These are phyloP conservation scores for Mortierella sp. DNA, from an alignment of 371 early-diverging fungal genomes.

Conservation along the genomic window DNA sequence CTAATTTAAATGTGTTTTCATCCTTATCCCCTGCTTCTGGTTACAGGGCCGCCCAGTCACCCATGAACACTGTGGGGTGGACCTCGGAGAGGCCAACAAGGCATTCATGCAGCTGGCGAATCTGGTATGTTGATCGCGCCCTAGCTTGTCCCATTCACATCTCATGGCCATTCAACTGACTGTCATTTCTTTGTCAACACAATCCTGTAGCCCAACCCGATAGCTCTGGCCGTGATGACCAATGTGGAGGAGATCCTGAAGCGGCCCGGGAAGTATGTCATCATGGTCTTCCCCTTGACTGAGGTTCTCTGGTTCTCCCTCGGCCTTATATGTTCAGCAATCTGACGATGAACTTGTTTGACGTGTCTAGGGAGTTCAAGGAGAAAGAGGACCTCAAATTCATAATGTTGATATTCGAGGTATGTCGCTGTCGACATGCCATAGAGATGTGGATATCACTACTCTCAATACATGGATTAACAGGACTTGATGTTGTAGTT, in stretches of 20 bases:
- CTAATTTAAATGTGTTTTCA: background rate
- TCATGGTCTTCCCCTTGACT: too few species aligned
- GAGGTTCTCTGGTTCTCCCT: too few species aligned
- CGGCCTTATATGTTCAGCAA: too few species aligned
- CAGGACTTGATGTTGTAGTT: constrained; percentile 54
- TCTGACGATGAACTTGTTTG: constrained; percentile 5
- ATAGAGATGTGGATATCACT: too few species aligned
- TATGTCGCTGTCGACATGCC: too few species aligned
- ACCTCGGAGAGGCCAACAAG: constrained; percentile 72
- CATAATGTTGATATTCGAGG: constrained; percentile 86
- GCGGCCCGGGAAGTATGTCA: constrained; percentile 77
- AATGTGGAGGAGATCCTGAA: constrained; percentile 80
- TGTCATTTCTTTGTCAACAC: constrained; percentile 3
- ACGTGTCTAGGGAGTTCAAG: constrained; percentile 52
- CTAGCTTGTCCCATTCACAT: background rate
- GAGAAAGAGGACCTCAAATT: constrained; percentile 77
- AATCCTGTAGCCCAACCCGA: constrained; percentile 38
- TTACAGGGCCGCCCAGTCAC: constrained; percentile 63
- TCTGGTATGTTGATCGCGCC: constrained; percentile 61
- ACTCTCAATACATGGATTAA: too few species aligned
- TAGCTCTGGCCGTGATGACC: constrained; percentile 78
- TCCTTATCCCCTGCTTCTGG: constrained; percentile 4
- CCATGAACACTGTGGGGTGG: constrained; percentile 73
- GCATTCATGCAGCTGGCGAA: constrained; percentile 74
- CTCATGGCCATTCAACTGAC: background rate